Evolutionary conservation across 768 basidiomycete genomes (phyloP).

Genomic region (Coprinellus aureogranulatus): DNA sequence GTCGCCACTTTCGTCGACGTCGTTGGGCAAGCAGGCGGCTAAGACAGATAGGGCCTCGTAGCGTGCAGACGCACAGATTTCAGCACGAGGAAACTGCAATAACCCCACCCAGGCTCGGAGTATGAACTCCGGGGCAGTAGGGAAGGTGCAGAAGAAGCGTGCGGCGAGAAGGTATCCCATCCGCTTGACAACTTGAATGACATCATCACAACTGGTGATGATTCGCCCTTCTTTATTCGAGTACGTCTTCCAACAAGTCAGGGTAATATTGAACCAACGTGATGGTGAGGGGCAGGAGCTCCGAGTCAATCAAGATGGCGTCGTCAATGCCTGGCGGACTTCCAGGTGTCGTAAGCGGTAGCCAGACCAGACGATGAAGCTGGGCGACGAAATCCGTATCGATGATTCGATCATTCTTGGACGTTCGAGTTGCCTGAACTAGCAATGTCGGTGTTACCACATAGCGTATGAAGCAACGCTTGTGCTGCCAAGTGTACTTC

Average conservation of each 20-base stretch:
- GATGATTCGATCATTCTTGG: slow-evolving; percentile 58
- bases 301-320: slow-evolving; percentile 84
- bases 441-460: slow-evolving; percentile 86
- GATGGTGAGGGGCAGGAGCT: slow-evolving; percentile 85
- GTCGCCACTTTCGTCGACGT: slow-evolving; percentile 55
- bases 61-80: slow-evolving; percentile 75
- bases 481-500: slow-evolving; percentile 67
- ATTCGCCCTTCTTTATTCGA: no score
- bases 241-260: slow-evolving; percentile 73
- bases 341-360: slow-evolving; percentile 59
- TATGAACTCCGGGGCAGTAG: slow-evolving; percentile 87
- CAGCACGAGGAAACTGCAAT: slow-evolving; percentile 67
- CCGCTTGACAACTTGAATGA: slow-evolving; percentile 89
- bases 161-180: slow-evolving; percentile 88
- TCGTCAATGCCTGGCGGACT: slow-evolving; percentile 68
- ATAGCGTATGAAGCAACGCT: slow-evolving; percentile 75
- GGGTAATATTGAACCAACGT: slow-evolving; percentile 84
- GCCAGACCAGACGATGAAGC: slow-evolving; percentile 78
- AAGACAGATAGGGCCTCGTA: slow-evolving; percentile 84
- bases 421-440: slow-evolving; percentile 61
- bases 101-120: slow-evolving; percentile 88
- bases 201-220: slow-evolving; percentile 74
- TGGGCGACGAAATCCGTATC: slow-evolving; percentile 68
- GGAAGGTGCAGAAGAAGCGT: slow-evolving; percentile 86
- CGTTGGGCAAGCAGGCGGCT: slow-evolving; percentile 74